A percentile compares a stretch with the other conserved stretches of the same genome.
Evolutionary conservation across 1,139 yeast genomes (phyloP).

Genomic region (Zygoascus meyerae): DNA sequence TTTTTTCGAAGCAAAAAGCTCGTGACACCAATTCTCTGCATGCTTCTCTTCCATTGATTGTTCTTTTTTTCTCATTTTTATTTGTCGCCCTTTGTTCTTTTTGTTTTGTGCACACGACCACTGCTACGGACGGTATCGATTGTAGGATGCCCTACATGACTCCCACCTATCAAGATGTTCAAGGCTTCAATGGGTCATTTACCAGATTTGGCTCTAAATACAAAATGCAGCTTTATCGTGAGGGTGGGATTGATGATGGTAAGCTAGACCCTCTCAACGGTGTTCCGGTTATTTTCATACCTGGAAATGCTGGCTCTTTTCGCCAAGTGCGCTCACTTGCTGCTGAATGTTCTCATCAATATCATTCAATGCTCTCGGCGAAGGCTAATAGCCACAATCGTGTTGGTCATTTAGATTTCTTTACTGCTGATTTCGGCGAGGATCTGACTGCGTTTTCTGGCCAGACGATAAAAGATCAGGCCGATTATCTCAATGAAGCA

Average conservation of each 20-base stretch:
- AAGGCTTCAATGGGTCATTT: constrained; percentile 61
- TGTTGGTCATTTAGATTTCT: constrained; percentile 52
- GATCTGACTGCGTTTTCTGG: constrained; percentile 98
- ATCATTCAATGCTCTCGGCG: constrained; percentile 24
- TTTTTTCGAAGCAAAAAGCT: not conserved
- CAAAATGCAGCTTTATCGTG: constrained; percentile 60
- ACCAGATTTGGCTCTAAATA: constrained; percentile 69
- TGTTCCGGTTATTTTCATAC: constrained; percentile 73
- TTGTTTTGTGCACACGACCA: constrained; percentile 7
- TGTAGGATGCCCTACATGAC: constrained; percentile 29
- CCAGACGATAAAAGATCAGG: constrained; percentile 85
- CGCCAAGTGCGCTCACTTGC: constrained; percentile 78
- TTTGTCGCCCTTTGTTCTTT: constrained; percentile 8
- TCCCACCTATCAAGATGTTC: constrained; percentile 69
- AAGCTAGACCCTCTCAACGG: constrained; percentile 46
- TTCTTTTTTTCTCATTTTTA: constrained; percentile 9
- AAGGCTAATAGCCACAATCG: constrained; percentile 32
- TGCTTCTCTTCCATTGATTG: not conserved
- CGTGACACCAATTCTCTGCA: constrained; percentile 1
- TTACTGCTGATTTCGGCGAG: constrained; percentile 89
- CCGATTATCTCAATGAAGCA: constrained; percentile 89
- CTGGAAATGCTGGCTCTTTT: constrained; percentile 85
- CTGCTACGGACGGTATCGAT: constrained; percentile 16
- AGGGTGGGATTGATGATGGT: constrained; percentile 34
- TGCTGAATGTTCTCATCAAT: constrained; percentile 56